Evolutionary conservation across 2,329 filamentous ascomycete genomes (phyloP).

Genomic region (Fusarium cyanostomum): DNA sequence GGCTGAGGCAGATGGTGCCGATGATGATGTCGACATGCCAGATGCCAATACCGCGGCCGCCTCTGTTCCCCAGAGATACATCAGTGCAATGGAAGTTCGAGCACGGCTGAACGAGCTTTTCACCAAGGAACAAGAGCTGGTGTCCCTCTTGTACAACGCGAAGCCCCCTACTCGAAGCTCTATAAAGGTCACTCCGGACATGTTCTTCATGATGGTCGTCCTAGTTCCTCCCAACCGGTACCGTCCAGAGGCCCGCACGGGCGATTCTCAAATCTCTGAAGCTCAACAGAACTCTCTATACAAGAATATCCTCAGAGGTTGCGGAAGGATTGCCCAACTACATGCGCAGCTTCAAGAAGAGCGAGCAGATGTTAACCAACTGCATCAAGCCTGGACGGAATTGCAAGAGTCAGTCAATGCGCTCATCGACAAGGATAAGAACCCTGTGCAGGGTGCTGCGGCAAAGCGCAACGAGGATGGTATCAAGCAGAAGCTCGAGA

Average conservation of each 20-base stretch:
- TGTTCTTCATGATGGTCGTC: conserved; percentile 92
- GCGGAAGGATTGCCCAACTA: conserved; percentile 77
- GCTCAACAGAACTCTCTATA: conserved; percentile 89
- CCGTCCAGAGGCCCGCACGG: conserved; percentile 85
- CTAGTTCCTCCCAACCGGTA: conserved; percentile 93
- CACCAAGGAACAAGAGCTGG: conserved; percentile 83
- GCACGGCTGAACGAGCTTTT: conserved; percentile 83
- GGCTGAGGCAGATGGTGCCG: conserved; percentile 59
- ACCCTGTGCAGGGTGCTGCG: conserved; percentile 80
- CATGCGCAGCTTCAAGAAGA: conserved; percentile 62
- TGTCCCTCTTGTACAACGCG: conserved; percentile 86
- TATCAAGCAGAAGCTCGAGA: conserved; percentile 97
- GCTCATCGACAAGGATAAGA: conserved; percentile 90
- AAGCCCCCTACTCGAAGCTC: conserved; percentile 68
- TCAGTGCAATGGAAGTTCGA: conserved; percentile 85
- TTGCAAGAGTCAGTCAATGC: conserved; percentile 92
- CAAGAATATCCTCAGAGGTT: conserved; percentile 81
- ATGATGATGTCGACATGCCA: conserved; percentile 50
- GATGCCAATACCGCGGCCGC: conserved; percentile 44
- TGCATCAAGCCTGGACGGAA: conserved; percentile 83
- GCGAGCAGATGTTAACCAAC: conserved; percentile 67
- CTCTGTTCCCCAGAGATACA: conserved; percentile 69
- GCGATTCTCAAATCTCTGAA: conserved; percentile 83
- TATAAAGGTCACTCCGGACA: conserved; percentile 74
- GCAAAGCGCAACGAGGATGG: conserved; percentile 86